Conservation (phyloP, 1,284 basidiomycete genomes). For the Trichosporon asahii region DNA sequence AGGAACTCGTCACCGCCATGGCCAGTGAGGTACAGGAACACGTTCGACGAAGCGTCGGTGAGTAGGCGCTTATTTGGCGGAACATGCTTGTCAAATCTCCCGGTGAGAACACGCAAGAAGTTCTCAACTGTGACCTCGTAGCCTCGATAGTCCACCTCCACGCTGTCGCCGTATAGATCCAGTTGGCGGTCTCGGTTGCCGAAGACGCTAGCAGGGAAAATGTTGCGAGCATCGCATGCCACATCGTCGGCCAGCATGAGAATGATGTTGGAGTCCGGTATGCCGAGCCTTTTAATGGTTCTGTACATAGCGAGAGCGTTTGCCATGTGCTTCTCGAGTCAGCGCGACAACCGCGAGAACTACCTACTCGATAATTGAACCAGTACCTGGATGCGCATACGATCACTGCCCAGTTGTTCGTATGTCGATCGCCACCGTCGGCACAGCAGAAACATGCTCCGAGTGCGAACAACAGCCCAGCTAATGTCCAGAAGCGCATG, state of each 20-base stretch:
- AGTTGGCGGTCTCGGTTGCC: constrained; percentile 71
- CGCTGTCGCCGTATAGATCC: constrained; percentile 92
- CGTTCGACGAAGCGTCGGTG: constrained; percentile 85
- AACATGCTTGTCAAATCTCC: constrained; percentile 63
- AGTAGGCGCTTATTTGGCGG: constrained; percentile 89
- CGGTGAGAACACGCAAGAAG: constrained; percentile 84
- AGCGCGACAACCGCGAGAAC: constrained; percentile 10
- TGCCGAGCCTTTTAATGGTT: constrained; percentile 94
- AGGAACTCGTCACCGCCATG: constrained; percentile 98
- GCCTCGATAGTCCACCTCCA: constrained; percentile 96
- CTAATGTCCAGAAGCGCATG: neutral
- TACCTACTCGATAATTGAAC: constrained; percentile 93
- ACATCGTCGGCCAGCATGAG: constrained; percentile 98
- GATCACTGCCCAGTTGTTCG: constrained; percentile 98
- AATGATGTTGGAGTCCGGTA: constrained; percentile 97
- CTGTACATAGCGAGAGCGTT: constrained; percentile 99
- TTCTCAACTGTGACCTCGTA: constrained; percentile 98
- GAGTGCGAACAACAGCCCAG: neutral
- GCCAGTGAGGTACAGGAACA: constrained; percentile 97
- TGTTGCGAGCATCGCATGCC: constrained; percentile 89
- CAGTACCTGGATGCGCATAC: constrained; percentile 92
- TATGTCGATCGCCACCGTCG: constrained; percentile 56
- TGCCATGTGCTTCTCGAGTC: constrained; percentile 77
- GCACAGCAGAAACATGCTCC: constrained; percentile 8
- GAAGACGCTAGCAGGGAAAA: constrained; percentile 87